These are phyloP conservation scores for Gracilaria domingensis DNA, from an alignment of 23 red algal genomes.

Conservation along the genomic window DNA sequence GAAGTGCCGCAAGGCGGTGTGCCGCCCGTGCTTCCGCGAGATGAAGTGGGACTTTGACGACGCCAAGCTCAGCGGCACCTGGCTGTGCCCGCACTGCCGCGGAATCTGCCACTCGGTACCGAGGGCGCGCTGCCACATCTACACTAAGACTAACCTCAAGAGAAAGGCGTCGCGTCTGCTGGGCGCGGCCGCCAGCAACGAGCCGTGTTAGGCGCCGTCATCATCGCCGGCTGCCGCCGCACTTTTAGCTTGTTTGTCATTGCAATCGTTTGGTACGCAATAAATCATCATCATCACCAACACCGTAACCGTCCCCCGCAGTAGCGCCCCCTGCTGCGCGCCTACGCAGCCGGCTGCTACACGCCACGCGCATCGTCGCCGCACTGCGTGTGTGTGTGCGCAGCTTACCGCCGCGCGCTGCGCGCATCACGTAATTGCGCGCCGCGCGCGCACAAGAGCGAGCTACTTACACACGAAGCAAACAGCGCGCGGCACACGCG, in stretches of 20 bases:
- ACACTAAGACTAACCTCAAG: conserved; percentile 54
- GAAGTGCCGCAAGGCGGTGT: conserved; percentile 61
- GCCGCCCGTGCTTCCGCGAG: conserved; percentile 51
- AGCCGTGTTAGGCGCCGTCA: background rate
- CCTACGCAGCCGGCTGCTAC: background rate
- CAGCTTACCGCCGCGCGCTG: conserved; percentile 4
- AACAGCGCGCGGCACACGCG: conserved; percentile 8
- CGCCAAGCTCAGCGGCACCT: conserved; percentile 25
- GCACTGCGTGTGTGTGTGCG: no score
- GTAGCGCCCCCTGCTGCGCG: background rate
- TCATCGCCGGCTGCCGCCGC: no score
- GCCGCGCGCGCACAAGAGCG: no score
- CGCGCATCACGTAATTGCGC: no score
- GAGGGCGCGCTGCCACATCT: conserved; percentile 54
- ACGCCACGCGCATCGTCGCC: background rate
- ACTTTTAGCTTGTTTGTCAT: no score
- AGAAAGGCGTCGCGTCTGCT: conserved; percentile 34
- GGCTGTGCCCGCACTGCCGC: conserved; percentile 60
- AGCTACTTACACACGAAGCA: no score
- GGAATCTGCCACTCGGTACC: conserved; percentile 52
- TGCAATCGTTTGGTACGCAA: no score
- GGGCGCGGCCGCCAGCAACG: background rate
- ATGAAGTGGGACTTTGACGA: conserved; percentile 56
- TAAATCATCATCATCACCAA: no score
- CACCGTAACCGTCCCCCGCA: background rate